These are phyloP conservation scores for Orbilia quercus DNA, from an alignment of 2,329 filamentous ascomycete genomes.

Conservation along the genomic window DNA sequence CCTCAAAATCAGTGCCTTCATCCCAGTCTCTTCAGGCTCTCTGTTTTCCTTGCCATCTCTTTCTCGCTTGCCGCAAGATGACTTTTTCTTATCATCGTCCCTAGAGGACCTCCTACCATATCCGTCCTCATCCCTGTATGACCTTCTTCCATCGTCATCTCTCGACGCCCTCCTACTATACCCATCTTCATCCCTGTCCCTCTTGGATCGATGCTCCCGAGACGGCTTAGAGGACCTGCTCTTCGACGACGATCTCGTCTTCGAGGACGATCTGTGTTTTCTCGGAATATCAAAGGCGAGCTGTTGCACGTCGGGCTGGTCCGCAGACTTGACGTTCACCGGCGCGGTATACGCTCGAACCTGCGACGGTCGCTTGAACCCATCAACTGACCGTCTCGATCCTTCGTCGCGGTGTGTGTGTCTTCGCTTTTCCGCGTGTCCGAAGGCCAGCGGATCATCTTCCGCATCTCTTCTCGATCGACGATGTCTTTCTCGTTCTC, in stretches of 20 bases:
- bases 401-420: conserved; percentile 36
- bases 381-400: conserved; percentile 33
- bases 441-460: conserved; percentile 50
- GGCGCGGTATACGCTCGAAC: conserved; percentile 40
- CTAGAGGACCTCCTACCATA: background rate
- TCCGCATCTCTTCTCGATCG: conserved; percentile 19
- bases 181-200: conserved; percentile 21
- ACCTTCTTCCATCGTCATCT: background rate
- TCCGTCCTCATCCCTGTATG: background rate
- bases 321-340: conserved; percentile 1
- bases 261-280: conserved; percentile 22
- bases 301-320: conserved; percentile 31
- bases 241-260: background rate
- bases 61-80: conserved; percentile 15
- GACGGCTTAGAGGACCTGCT: conserved; percentile 5
- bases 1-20: conserved; percentile 35
- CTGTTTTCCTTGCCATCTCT: too few species aligned
- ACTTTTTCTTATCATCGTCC: conserved; percentile 19
- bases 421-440: conserved; percentile 30
- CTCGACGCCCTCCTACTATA: conserved; percentile 1
- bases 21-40: too few species aligned
- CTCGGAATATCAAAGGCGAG: conserved; percentile 48
- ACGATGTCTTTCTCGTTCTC: conserved; percentile 45
- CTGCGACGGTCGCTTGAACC: conserved; percentile 24
- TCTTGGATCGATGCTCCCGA: conserved; percentile 30